phyloP scores from a whole-genome alignment of 306 rosid species.

The Citrullus amarus region DNA sequence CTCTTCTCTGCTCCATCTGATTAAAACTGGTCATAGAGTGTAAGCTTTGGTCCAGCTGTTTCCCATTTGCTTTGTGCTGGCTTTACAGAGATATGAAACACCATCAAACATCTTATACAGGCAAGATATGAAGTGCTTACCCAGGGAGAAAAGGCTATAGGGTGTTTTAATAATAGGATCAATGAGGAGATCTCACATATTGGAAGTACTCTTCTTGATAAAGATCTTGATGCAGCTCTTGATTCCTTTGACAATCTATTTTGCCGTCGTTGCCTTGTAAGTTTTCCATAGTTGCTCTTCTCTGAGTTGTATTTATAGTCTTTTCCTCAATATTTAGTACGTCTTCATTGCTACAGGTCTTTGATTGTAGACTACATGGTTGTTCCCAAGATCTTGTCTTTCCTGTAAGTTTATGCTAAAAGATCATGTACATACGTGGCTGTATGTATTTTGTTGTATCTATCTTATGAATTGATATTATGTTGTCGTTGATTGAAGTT shows the following conservation, averaged over 20 bases:
- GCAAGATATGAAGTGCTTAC: conserved; percentile 67
- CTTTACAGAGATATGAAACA: conserved; percentile 94
- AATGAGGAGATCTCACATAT: conserved; percentile 41
- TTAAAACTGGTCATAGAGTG: conserved; percentile 56
- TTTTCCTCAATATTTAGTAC: conserved; percentile 1
- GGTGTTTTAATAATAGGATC: conserved; percentile 37
- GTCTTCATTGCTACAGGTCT: conserved; percentile 41
- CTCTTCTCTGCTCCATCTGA: conserved; percentile 23
- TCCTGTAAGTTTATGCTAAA: conserved; percentile 50
- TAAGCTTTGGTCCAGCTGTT: conserved; percentile 77
- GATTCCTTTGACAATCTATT: conserved; percentile 97
- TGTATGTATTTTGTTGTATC: neutral
- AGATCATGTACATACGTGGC: neutral
- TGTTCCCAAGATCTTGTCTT: conserved; percentile 98
- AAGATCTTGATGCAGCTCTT: conserved; percentile 93
- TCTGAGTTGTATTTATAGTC: neutral
- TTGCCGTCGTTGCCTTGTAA: conserved; percentile 95
- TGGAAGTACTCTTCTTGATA: conserved; percentile 58
- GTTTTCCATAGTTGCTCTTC: conserved; percentile 12
- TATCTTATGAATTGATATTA: neutral
- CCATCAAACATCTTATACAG: conserved; percentile 94
- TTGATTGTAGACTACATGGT: conserved; percentile 95
- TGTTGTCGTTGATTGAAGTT: neutral
- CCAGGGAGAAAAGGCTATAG: conserved; percentile 40
- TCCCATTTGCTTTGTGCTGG: conserved; percentile 89